Percentiles rank a stretch among this genome's conserved stretches.
Conservation (phyloP, 2,329 filamentous ascomycete species). For the Fusarium graminum region DNA sequence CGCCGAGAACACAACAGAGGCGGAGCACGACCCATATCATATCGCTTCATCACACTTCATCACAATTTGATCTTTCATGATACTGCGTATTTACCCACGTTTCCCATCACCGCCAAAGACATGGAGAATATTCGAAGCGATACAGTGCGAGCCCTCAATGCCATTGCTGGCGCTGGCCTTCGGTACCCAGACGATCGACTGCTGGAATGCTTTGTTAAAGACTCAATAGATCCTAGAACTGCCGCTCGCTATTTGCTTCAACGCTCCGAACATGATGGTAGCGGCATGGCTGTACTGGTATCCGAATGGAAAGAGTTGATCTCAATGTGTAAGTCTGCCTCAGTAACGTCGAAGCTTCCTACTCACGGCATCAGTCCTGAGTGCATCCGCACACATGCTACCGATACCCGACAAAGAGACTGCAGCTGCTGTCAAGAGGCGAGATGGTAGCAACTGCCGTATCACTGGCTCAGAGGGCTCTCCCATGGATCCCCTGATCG, state of each 20-base stretch:
- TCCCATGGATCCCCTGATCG: not conserved
- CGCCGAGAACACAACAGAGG: no score
- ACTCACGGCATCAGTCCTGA: not conserved
- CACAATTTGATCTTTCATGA: no score
- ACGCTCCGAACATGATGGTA: not conserved
- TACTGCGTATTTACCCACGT: no score
- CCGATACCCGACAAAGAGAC: not conserved
- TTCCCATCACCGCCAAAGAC: no score
- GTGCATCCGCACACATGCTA: no score
- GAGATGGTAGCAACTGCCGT: not conserved
- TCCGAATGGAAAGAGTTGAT: not conserved
- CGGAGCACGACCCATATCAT: no score
- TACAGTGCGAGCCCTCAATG: no score
- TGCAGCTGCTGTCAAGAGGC: not conserved
- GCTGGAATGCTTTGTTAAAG: not conserved
- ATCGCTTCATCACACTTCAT: no score
- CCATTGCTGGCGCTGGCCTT: no score
- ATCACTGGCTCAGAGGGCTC: not conserved
- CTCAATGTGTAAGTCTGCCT: not conserved
- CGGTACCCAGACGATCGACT: not conserved
- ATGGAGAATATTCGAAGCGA: no score
- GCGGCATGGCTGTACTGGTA: not conserved
- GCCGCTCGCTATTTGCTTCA: not conserved
- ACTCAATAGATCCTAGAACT: not conserved
- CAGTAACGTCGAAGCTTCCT: no score